Base-by-base conservation (phyloP, 2,329 filamentous ascomycete genomes). In the Zalaria obscura region DNA sequence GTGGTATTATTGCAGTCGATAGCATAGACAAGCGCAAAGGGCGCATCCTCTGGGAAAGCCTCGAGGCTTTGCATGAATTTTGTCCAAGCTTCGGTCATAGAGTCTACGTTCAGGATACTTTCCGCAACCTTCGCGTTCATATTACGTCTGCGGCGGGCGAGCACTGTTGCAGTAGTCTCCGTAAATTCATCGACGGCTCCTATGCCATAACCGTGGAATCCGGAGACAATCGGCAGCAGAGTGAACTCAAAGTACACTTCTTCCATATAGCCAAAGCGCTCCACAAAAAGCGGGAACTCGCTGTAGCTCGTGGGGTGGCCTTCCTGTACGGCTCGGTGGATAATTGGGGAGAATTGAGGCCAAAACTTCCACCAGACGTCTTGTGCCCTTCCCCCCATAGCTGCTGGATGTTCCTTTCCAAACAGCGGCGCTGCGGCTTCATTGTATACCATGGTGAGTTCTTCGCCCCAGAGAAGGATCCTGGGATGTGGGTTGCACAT, bases 381-480 rank as follows among this genome's bases (percentile, higher is more conserved):
- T 6, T 38, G 27, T 7, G 26, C 42, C 35, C 52, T 56, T 29
- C 27, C 41, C n/a, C 46, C 46, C 29, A 48, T 39, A 4, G 46
- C 40, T 3, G 32, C 26, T 7, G 46, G 47, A 27, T 61, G 58
- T 10, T 58, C 49, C 1, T 41, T 35, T 4, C 54, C 54, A 8
- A 61, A 45, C 3, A 61, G 41, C 26, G 53, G 47, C 5, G 57
- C 49, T 25, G 58, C 59, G 1, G 52, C 43, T 35, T 59, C 55
- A 27, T 63, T 63, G 47, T 61, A 60, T 9, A 62, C 42, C 50
- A 62, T 58, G 28, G 47, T 53, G n/a, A 54, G 49, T 1, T 58
- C 48, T 4, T 53, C 41, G 5, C 58, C 57, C 55, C 44, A 50
- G 4, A 58, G 40, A 3, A 59, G 27, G 25, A 55, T 40, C 3